A percentile compares a stretch with the other conserved stretches of the same genome.
phyloP scores from a whole-genome alignment of 805 yeast genomes.

The Lipomyces anomalus region DNA sequence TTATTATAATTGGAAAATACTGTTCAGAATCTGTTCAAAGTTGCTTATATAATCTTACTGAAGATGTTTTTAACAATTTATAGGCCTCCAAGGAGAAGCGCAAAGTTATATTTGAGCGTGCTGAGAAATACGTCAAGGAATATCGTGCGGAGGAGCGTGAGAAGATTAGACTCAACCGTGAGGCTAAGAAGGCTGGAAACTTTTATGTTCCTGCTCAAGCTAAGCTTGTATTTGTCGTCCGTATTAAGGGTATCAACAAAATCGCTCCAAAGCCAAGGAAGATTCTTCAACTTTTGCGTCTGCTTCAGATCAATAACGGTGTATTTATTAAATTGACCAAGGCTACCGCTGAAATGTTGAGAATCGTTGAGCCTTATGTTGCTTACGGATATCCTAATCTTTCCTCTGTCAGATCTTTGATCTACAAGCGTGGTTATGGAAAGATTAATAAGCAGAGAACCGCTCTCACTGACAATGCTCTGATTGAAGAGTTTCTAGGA shows the following conservation, averaged over 20 bases:
- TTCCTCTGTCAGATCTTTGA: constrained; percentile 64
- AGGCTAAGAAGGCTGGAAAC: constrained; percentile 89
- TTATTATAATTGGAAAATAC: too few relatives aligned
- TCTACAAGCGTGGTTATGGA: constrained; percentile 83
- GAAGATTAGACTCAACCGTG: constrained; percentile 71
- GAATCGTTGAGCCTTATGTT: constrained; percentile 74
- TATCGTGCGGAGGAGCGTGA: constrained; percentile 86
- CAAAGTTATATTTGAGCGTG: constrained; percentile 76
- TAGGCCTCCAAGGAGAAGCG: constrained; percentile 45
- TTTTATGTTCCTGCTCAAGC: constrained; percentile 78
- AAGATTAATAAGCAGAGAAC: constrained; percentile 74
- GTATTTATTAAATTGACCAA: constrained; percentile 72
- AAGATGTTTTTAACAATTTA: neutral
- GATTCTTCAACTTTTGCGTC: constrained; percentile 70
- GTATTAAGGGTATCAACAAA: constrained; percentile 76
- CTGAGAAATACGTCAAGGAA: constrained; percentile 89
- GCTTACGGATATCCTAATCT: constrained; percentile 78
- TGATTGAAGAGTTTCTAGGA: constrained; percentile 66
- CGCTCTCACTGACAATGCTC: constrained; percentile 62
- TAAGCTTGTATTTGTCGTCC: constrained; percentile 62
- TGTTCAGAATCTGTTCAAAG: neutral
- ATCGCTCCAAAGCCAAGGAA: constrained; percentile 80
- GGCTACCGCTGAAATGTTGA: constrained; percentile 71
- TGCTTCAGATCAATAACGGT: constrained; percentile 75
- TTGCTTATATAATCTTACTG: neutral